Conservation (phyloP, 2,329 filamentous ascomycete genomes). For the Trichophyton benhamiae region DNA sequence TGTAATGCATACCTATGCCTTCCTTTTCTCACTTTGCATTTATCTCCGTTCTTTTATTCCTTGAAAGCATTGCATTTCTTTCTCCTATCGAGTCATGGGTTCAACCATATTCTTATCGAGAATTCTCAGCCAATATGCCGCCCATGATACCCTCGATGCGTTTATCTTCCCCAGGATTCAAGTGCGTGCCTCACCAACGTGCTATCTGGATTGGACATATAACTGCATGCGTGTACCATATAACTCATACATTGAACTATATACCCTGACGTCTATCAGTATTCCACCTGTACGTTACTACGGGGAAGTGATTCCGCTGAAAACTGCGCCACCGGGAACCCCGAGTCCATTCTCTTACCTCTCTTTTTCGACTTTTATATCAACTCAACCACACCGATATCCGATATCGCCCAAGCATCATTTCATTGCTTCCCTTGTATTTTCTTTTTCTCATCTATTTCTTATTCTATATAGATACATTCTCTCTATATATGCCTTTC, state of each 20-base stretch:
- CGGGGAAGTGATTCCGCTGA: not conserved
- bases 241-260: not conserved
- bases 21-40: too few species aligned
- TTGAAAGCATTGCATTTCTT: not conserved
- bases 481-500: not conserved
- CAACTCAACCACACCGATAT: not conserved
- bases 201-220: not conserved
- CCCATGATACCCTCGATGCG: not conserved
- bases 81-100: not conserved
- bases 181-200: not conserved
- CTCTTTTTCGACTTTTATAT: not conserved
- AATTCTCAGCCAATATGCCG: not conserved
- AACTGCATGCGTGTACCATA: conserved; percentile 1
- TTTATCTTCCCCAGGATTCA: not conserved
- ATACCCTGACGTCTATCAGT: not conserved
- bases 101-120: not conserved
- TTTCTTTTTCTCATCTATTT: too few species aligned
- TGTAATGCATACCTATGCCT: too few species aligned
- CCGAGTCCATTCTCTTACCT: not conserved
- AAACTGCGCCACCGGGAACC: not conserved
- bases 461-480: not conserved
- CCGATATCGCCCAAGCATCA: not conserved
- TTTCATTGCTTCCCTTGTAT: not conserved
- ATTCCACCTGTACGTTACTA: not conserved
- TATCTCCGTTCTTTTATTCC: too few species aligned